These are phyloP conservation scores for Botryotinia narcissicola DNA, from an alignment of 2,329 filamentous ascomycete genomes.

Conservation along the genomic window DNA sequence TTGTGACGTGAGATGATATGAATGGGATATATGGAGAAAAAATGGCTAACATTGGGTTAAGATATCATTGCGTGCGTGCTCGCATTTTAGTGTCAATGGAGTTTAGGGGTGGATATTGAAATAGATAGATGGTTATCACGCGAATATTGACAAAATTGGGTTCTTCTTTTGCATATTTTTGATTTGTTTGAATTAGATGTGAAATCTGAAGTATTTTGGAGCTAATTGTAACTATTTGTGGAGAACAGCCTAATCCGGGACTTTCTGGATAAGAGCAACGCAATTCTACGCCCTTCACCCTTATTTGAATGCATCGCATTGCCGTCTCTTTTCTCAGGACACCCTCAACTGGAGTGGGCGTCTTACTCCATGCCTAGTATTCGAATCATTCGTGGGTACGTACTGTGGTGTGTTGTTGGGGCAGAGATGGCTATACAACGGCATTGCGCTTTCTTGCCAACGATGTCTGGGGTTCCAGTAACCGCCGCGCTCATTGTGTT, in stretches of 20 bases:
- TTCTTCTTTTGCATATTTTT: not conserved
- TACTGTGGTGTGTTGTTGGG: not conserved
- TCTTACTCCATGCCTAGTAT: not conserved
- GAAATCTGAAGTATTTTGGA: not conserved
- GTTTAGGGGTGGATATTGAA: constrained; percentile 1
- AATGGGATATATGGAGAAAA: constrained; percentile 5
- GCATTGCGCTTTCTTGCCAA: not conserved
- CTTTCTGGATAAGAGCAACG: not conserved
- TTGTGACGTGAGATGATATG: not conserved
- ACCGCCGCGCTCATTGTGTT: not conserved
- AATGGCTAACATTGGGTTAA: constrained; percentile 6
- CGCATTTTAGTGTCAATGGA: not conserved
- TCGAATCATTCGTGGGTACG: not conserved
- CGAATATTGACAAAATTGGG: not conserved
- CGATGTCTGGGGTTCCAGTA: not conserved
- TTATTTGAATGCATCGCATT: not conserved
- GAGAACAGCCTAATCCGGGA: not conserved
- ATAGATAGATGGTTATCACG: not conserved
- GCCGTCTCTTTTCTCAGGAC: not conserved
- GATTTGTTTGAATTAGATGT: not conserved
- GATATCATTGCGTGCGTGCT: constrained; percentile 7
- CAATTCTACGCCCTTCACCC: not conserved
- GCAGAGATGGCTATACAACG: not conserved
- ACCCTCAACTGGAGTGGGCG: not conserved
- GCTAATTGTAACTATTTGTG: not conserved